Percentiles rank a stretch among this genome's conserved stretches.
Conservation (phyloP, 1,284 basidiomycete species). For the Amylostereum areolatum region DNA sequence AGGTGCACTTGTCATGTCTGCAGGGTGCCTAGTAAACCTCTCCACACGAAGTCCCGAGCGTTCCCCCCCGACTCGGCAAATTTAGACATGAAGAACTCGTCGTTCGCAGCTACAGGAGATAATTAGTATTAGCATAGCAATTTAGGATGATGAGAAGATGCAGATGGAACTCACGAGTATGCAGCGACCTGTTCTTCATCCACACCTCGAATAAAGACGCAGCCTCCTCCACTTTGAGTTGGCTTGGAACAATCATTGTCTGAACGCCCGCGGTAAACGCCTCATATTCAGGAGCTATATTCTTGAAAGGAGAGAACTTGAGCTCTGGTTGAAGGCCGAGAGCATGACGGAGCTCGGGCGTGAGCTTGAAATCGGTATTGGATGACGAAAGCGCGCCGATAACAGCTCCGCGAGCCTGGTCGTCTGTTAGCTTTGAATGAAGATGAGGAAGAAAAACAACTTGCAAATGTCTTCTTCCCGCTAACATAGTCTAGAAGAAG, state of each 20-base stretch:
- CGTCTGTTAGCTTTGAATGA: background rate
- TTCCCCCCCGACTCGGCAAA: slow-evolving; percentile 71
- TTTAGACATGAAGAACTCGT: slow-evolving; percentile 67
- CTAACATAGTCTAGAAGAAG: slow-evolving; percentile 73
- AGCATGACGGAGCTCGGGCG: slow-evolving; percentile 55
- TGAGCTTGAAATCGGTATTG: slow-evolving; percentile 45
- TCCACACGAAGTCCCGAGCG: slow-evolving; percentile 69
- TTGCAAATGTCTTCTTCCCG: slow-evolving; percentile 62
- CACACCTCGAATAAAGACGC: slow-evolving; percentile 66
- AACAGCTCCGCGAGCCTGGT: slow-evolving; percentile 55
- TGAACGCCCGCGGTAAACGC: slow-evolving; percentile 51
- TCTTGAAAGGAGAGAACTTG: slow-evolving; percentile 42
- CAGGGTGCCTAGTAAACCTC: slow-evolving; percentile 46
- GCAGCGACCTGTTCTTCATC: slow-evolving; percentile 49
- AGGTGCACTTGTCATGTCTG: slow-evolving; percentile 12
- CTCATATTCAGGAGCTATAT: slow-evolving; percentile 36
- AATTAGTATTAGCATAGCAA: slow-evolving; percentile 1
- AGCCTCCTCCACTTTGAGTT: slow-evolving; percentile 57
- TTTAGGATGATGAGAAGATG: background rate
- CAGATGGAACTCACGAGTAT: slow-evolving; percentile 33
- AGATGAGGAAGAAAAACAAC: slow-evolving; percentile 21
- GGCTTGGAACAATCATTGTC: slow-evolving; percentile 49
- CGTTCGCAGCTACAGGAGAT: slow-evolving; percentile 36
- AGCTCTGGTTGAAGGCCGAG: slow-evolving; percentile 36
- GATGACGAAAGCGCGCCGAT: slow-evolving; percentile 59